Base-by-base conservation (phyloP, 768 basidiomycete species). In the Boletus edulis region DNA sequence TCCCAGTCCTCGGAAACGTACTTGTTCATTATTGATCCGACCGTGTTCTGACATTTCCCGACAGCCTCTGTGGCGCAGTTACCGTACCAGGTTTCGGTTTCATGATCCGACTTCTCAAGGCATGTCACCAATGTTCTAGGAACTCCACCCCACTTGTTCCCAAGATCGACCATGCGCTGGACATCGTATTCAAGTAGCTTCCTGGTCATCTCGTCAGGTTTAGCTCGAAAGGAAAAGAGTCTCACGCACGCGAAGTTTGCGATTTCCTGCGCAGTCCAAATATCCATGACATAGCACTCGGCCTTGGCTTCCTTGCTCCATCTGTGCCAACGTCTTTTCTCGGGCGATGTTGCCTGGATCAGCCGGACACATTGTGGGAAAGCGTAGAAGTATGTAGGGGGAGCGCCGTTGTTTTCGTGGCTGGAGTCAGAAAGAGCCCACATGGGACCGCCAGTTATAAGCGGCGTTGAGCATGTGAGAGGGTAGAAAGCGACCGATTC, bases 341-440 rank as follows among this genome's bases (percentile, higher is more conserved):
- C 3, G 14, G 46, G 47, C 11, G 29, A 9, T 3, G 51, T 52
- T 2, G 44, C 5, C 18, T 59, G 56, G 14, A 59, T 53, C 8
- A 38, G 15, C 27, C 22, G 34, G 15, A 51, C 9, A 34, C 0
- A 4, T 14, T 7, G 22, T 22, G 22, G 27, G 1, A 10, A 3
- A 24, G 0, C 1, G 14, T 12, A 10, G n/a, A 51, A 50, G 13
- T 4, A 6, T 11, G 3, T 1, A 6, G 34, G 34, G 6, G 34
- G 34, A 12, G 11, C 27, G 27, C 27, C 12, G 14, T 14, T 9
- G 34, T 10, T 34, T 34, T 0, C 3, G 24, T 24, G 24, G 32
- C 35, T 46, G 14, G 54, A 56, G 43, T 56, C 58, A 0, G 14
- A 39, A 6, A 58, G 49, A 5, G 45, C 57, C 57, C 53, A 58